Evolutionary conservation across 1,284 basidiomycete genomes (phyloP).

Genomic region (Sporisorium graminicola): DNA sequence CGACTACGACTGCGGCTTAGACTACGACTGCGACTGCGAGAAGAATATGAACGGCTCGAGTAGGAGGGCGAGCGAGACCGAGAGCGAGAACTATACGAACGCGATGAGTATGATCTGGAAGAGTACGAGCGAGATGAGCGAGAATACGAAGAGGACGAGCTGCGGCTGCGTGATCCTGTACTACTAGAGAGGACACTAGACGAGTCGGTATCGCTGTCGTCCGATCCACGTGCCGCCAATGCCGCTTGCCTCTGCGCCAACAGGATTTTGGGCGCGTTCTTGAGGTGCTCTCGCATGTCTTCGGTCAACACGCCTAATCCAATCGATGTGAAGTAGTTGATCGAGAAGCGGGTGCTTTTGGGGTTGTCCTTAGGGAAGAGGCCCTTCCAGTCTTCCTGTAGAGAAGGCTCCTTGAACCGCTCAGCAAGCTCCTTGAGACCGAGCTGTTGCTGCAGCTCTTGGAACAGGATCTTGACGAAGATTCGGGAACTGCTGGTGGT

Average conservation of each 20-base stretch:
- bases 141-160: slow-evolving; percentile 39
- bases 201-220: slow-evolving; percentile 45
- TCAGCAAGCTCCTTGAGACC: slow-evolving; percentile 84
- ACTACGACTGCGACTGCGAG: slow-evolving; percentile 32
- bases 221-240: slow-evolving; percentile 48
- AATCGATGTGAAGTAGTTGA: slow-evolving; percentile 94
- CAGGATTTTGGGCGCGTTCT: slow-evolving; percentile 90
- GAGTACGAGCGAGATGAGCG: slow-evolving; percentile 40
- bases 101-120: slow-evolving; percentile 34
- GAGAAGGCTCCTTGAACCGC: slow-evolving; percentile 76
- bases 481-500: slow-evolving; percentile 96
- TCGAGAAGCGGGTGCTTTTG: slow-evolving; percentile 94
- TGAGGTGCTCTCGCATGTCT: slow-evolving; percentile 94
- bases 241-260: slow-evolving; percentile 85
- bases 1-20: slow-evolving; percentile 14
- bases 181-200: slow-evolving; percentile 43
- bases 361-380: slow-evolving; percentile 98
- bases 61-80: slow-evolving; percentile 17
- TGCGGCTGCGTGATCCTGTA: slow-evolving; percentile 31
- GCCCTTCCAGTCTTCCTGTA: slow-evolving; percentile 79
- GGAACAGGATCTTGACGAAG: slow-evolving; percentile 95
- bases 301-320: slow-evolving; percentile 91
- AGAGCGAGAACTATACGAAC: slow-evolving; percentile 36
- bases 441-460: slow-evolving; percentile 92
- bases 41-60: slow-evolving; percentile 39